Conservation (phyloP, 371 early-diverging fungal species). For the Entomophthora muscae region DNA sequence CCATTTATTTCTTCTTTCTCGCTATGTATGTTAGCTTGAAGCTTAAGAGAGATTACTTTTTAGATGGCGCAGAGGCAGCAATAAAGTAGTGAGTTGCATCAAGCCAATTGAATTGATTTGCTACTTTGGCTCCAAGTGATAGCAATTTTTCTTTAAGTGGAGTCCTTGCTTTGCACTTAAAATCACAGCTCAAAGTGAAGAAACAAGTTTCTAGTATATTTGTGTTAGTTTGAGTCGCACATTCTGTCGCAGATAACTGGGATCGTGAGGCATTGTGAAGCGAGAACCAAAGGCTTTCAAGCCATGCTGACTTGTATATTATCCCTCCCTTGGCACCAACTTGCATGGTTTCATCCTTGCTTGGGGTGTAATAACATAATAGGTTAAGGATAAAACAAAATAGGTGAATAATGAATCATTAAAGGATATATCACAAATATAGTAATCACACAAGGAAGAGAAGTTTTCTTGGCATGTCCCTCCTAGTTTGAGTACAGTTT, state of each 20-base stretch:
- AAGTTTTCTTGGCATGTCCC: background rate
- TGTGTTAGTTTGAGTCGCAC: background rate
- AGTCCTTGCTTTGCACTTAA: background rate
- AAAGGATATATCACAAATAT: background rate
- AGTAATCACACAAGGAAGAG: background rate
- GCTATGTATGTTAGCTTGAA: background rate
- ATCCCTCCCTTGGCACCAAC: background rate
- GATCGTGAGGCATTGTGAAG: background rate
- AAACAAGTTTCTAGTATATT: background rate
- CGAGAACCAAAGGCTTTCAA: background rate
- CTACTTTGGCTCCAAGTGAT: background rate
- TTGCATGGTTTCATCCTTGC: background rate
- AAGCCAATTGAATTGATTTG: background rate
- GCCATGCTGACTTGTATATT: background rate
- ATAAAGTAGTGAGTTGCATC: background rate
- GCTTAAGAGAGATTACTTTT: background rate
- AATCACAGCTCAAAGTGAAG: background rate
- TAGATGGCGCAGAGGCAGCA: background rate
- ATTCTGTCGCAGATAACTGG: background rate
- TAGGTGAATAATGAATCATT: background rate
- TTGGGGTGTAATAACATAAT: background rate
- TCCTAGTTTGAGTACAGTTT: background rate
- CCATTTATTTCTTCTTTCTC: background rate
- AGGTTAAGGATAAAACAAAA: background rate
- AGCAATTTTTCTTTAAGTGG: background rate